phyloP scores from a whole-genome alignment of 2,329 filamentous ascomycete species.

The Curvularia eragrostidis region DNA sequence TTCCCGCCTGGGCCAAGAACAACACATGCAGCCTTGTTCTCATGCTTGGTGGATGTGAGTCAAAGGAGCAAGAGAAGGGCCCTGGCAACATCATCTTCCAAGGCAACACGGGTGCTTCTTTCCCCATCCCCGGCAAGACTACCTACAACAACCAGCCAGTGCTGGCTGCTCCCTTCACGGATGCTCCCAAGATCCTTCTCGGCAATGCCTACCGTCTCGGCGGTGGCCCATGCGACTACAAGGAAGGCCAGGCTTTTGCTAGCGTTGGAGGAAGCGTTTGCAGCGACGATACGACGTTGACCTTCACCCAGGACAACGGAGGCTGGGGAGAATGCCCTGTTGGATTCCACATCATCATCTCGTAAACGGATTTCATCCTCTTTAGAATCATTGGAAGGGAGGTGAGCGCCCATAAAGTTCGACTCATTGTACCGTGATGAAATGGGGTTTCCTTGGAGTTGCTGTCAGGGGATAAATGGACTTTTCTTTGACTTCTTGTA shows the following conservation, averaged over 20 bases:
- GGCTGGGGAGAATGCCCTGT: conserved; percentile 18
- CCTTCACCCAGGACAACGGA: conserved; percentile 19
- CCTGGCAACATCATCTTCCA: conserved; percentile 29
- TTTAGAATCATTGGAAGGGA: neutral
- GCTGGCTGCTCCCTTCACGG: conserved; percentile 21
- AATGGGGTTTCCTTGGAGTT: neutral
- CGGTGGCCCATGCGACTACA: conserved; percentile 27
- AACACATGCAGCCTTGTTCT: conserved; percentile 26
- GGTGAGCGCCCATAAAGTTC: neutral
- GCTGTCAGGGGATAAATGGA: neutral
- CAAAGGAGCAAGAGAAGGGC: conserved; percentile 14
- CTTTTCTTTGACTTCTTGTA: no score
- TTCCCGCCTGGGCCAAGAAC: conserved; percentile 23
- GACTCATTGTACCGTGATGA: neutral
- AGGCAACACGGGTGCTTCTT: conserved; percentile 20
- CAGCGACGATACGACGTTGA: conserved; percentile 23
- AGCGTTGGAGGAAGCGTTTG: conserved; percentile 26
- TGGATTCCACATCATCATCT: neutral
- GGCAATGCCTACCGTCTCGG: conserved; percentile 27
- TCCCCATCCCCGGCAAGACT: conserved; percentile 22
- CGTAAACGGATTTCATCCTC: neutral
- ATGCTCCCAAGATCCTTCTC: conserved; percentile 22
- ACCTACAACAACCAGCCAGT: conserved; percentile 25
- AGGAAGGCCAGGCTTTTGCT: conserved; percentile 16
- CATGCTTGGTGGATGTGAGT: conserved; percentile 19